Percentiles rank a stretch among this genome's conserved stretches.
Evolutionary conservation across 2,329 filamentous ascomycete species (phyloP).

Genomic region (Tolypocladium sp.): DNA sequence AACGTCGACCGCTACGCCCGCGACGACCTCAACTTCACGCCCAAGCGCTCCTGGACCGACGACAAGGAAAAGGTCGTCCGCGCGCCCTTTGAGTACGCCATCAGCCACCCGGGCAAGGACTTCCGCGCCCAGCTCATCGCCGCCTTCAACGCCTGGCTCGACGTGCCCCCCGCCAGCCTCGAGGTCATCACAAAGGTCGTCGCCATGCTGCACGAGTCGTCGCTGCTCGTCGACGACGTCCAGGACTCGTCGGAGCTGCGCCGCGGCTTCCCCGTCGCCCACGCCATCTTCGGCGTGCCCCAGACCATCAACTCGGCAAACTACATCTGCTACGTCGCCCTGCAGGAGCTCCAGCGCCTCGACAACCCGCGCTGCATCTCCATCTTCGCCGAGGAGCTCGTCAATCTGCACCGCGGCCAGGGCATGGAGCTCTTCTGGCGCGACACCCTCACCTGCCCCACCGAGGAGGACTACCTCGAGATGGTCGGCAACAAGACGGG

Average conservation of each 20-base stretch:
- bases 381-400: slow-evolving; percentile 73
- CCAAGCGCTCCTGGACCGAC: slow-evolving; percentile 51
- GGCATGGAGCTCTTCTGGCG: slow-evolving; percentile 91
- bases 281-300: slow-evolving; percentile 74
- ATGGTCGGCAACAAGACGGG: slow-evolving; percentile 92
- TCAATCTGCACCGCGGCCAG: slow-evolving; percentile 79
- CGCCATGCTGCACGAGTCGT: slow-evolving; percentile 79
- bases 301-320: slow-evolving; percentile 90
- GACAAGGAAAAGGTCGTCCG: slow-evolving; percentile 71
- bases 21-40: slow-evolving; percentile 44
- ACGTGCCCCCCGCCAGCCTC: slow-evolving; percentile 61
- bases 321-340: slow-evolving; percentile 76
- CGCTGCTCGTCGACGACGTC: slow-evolving; percentile 77
- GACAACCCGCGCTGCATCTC: slow-evolving; percentile 56
- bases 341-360: slow-evolving; percentile 65
- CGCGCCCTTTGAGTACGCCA: slow-evolving; percentile 74
- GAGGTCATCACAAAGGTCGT: slow-evolving; percentile 70
- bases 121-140: slow-evolving; percentile 71
- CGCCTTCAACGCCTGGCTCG: slow-evolving; percentile 73
- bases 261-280: slow-evolving; percentile 71
- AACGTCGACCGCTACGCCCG: slow-evolving; percentile 44
- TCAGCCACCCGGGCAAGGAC: slow-evolving; percentile 73
- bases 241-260: slow-evolving; percentile 73
- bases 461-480: slow-evolving; percentile 84
- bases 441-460: slow-evolving; percentile 74